phyloP scores from a whole-genome alignment of 2,329 filamentous ascomycete species.

The Bertia moriformis region DNA sequence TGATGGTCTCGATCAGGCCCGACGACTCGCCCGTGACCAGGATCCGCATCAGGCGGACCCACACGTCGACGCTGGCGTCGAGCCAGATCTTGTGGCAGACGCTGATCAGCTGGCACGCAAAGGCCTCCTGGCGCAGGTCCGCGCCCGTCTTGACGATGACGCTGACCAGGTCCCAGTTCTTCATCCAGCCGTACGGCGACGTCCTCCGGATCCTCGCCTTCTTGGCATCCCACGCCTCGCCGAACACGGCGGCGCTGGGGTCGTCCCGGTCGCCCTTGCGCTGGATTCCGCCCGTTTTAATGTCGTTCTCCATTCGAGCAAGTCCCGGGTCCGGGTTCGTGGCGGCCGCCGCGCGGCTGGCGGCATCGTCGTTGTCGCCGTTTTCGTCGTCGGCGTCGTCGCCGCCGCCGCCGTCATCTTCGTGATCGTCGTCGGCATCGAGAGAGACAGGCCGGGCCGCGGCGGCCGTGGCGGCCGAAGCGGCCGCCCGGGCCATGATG shows the following conservation, averaged over 20 bases:
- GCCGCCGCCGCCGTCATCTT: no score
- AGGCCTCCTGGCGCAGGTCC: constrained; percentile 71
- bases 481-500: constrained; percentile 62
- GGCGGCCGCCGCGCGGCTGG: constrained; percentile 23
- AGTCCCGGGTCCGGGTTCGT: constrained; percentile 60
- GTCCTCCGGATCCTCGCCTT: constrained; percentile 71
- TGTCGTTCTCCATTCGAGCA: constrained; percentile 77
- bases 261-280: constrained; percentile 72
- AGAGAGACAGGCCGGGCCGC: constrained; percentile 23
- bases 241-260: constrained; percentile 72
- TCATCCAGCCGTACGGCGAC: constrained; percentile 77
- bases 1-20: constrained; percentile 75
- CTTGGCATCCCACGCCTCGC: constrained; percentile 73
- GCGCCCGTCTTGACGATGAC: constrained; percentile 80
- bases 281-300: constrained; percentile 72
- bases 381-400: no score
- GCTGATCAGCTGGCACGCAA: constrained; percentile 71
- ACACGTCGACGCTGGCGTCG: constrained; percentile 62
- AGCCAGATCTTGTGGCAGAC: constrained; percentile 73
- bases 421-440: constrained; percentile 12
- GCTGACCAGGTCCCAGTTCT: constrained; percentile 76
- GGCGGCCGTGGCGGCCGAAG: constrained; percentile 28
- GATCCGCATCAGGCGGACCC: constrained; percentile 80
- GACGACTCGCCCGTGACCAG: constrained; percentile 74
- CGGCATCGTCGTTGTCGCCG: constrained; percentile 19